Percentiles rank a stretch among this genome's conserved stretches.
Evolutionary conservation across 202 grass and related monocot genomes (phyloP).

Genomic region (Digitaria exilis): DNA sequence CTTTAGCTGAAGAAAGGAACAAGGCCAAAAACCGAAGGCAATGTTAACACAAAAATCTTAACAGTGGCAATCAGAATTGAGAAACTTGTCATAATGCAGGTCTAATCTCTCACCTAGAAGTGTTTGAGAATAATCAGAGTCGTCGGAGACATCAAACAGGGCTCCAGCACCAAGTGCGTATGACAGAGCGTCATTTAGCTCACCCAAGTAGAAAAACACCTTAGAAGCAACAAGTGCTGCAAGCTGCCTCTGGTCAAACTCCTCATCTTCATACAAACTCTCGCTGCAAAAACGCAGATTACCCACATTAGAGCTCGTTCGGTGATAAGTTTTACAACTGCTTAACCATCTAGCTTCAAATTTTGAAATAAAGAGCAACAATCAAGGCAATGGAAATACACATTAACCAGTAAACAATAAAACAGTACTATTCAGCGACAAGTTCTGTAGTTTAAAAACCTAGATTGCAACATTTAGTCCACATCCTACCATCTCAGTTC

Average conservation of each 20-base stretch:
- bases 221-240: constrained; percentile 91
- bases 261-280: constrained; percentile 93
- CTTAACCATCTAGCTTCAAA: neutral
- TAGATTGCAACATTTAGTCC: neutral
- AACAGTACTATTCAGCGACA: neutral
- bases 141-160: constrained; percentile 86
- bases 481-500: neutral
- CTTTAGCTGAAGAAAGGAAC: constrained; percentile 70
- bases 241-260: constrained; percentile 83
- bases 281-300: constrained; percentile 51
- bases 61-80: constrained; percentile 15
- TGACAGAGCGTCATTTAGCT: constrained; percentile 75
- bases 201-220: constrained; percentile 93
- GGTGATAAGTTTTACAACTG: neutral
- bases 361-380: neutral
- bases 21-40: constrained; percentile 1
- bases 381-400: neutral
- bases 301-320: neutral
- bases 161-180: constrained; percentile 81
- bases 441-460: neutral
- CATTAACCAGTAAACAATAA: neutral
- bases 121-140: constrained; percentile 79
- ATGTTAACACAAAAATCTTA: constrained; percentile 18
- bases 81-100: constrained; percentile 9
- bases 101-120: constrained; percentile 55